phyloP scores from a whole-genome alignment of 352 stramenopile species.

The Pythium dissotocum region DNA sequence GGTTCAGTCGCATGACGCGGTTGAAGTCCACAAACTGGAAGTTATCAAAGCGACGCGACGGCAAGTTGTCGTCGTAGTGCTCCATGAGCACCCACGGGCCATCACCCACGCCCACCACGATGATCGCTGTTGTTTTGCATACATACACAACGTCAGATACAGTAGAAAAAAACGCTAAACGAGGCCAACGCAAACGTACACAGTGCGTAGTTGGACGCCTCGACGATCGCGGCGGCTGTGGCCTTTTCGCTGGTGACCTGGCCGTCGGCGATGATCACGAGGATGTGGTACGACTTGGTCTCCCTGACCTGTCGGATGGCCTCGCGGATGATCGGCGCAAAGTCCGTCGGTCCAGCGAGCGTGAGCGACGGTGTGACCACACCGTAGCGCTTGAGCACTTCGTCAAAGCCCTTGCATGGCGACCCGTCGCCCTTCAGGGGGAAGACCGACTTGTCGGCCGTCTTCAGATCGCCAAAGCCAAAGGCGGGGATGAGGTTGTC shows the following conservation, averaged over 20 bases:
- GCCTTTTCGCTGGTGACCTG: conserved; percentile 72
- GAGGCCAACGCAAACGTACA: conserved; percentile 63
- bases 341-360: conserved; percentile 72
- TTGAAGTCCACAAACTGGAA: conserved; percentile 81
- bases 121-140: conserved; percentile 49
- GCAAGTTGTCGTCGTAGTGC: conserved; percentile 59
- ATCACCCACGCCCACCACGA: conserved; percentile 77
- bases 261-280: conserved; percentile 77
- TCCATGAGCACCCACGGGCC: conserved; percentile 77
- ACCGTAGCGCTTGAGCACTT: conserved; percentile 58
- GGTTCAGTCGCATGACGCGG: conserved; percentile 50
- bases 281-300: conserved; percentile 58
- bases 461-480: conserved; percentile 69
- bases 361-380: conserved; percentile 48
- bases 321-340: conserved; percentile 77
- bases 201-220: conserved; percentile 69
- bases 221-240: conserved; percentile 62
- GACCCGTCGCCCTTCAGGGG: conserved; percentile 42
- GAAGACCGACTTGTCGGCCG: conserved; percentile 55
- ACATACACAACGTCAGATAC: too few relatives aligned
- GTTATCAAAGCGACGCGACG: conserved; percentile 67
- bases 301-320: conserved; percentile 56
- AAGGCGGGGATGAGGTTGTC: conserved; percentile 75
- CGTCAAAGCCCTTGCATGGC: conserved; percentile 49
- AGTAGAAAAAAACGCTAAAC: too few relatives aligned